Base-by-base conservation (phyloP, 441 rosid species). In the Viola pubescens region DNA sequence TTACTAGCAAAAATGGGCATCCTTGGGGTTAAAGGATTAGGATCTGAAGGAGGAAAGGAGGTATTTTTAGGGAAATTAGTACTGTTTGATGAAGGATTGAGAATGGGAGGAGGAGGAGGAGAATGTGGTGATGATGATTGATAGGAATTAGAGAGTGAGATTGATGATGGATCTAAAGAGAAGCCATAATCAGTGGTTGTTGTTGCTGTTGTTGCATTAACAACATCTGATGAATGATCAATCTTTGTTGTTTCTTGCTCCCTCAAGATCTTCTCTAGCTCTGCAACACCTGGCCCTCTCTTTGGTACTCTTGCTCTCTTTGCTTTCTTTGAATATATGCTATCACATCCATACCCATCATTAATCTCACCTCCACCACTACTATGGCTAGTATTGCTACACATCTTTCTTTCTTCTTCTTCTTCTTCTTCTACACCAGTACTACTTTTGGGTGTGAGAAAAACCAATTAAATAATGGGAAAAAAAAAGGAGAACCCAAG, bases 241-340 rank as follows among this genome's bases (percentile, higher is more conserved):
- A 26, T 26, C 34, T 26, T 26, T 26, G 34, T 19, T 19, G 26
- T 70, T 61, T 83, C 86, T 65, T 81, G 83, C 50, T 81, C 86
- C 11, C 85, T 73, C 74, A 86, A 76, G 52, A 87, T 87, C 85
- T 84, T 87, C 68, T 87, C 94, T 13, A 87, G 75, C 56, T 87
- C 90, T 0, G 94, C 94, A 34, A 87, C 90, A 42, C 94, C 90
- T 16, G 90, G 94, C 1, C 94, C 94, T 76, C 94, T 69, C 44
- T 79, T 68, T 0, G 85, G 85, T 2, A 81, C 75, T 58, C 63
- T 75, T 41, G 45, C 78, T 54, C 79, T 79, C 64, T 70, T 77
- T 5, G 59, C 70, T 63, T 76, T 83, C 82, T 76, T 81, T 0
- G 72, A 71, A 12, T 48, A 61, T 9, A 48, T 4, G 75, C 70